Evolutionary conservation across 2,329 filamentous ascomycete species (phyloP), one percentile per base, ranked within the genome.

Genomic region (Fusarium falciforme): DNA sequence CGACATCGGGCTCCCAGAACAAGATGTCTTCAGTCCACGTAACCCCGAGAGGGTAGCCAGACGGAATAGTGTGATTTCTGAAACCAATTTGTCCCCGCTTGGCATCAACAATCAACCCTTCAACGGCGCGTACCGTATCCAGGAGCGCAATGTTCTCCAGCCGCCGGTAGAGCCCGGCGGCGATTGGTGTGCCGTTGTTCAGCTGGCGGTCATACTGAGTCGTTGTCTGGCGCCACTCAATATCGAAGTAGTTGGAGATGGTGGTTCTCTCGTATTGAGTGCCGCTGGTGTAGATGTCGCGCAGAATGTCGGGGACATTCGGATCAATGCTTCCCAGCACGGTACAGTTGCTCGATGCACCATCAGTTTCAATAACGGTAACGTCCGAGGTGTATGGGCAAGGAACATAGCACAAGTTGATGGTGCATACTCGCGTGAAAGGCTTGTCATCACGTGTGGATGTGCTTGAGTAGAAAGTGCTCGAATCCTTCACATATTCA

Each of bases 1-100:
- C 73, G 1, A 84, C 83, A 47, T 84, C 81, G 0, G 86, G 86
- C 67, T 86, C 82, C 14, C 87, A 70, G 71, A 86, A 87, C 0
- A 87, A 79, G 7, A 87, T 52, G 61, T 87, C 85, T 68, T 88
- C 86, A 0, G 78, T 78, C 85, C 85, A 87, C 9, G 79, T 71
- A 14, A 52, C 52, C 6, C 61, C 64, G 10, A 40, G 55, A 29
- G 20, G 29, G 20, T 59, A 47, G 3, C 72, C 72, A 1, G 70
- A 58, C 2, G 85, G 85, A 1, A 79, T 67, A 1, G 81, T 85
- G 65, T 86, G 85, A 66, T 86, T 86, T 29, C 85, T 80, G 29
- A 86, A 84, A 0, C 84, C 85, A 27, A 86, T 78, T 0, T 83
- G 82, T 0, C 85, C 84, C 12, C 78, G 78, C 27, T 77, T 73